Evolutionary conservation across 2,329 filamentous ascomycete species (phyloP).

Genomic region (Aureobasidium uvarum): DNA sequence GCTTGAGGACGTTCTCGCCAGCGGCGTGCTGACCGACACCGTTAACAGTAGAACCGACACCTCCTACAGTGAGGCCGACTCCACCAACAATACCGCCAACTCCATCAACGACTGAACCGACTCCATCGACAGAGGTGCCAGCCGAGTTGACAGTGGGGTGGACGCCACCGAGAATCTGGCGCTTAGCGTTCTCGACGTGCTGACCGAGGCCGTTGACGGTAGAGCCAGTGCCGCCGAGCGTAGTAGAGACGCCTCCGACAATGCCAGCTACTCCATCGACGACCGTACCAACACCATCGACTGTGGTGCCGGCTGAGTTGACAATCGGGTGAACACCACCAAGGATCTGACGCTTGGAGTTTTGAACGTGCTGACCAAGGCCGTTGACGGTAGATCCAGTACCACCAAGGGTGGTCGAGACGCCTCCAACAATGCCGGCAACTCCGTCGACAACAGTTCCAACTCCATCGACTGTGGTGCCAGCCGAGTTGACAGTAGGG

Average conservation of each 20-base stretch:
- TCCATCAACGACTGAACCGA: neutral
- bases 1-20: conserved; percentile 8
- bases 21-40: neutral
- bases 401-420: neutral
- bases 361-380: neutral
- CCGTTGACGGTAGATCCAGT: neutral
- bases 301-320: neutral
- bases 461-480: neutral
- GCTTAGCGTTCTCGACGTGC: conserved; percentile 4
- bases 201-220: neutral
- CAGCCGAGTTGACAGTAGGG: neutral
- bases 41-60: conserved; percentile 5
- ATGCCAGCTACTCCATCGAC: conserved; percentile 2
- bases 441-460: conserved; percentile 6
- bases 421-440: conserved; percentile 1
- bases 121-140: neutral
- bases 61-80: neutral
- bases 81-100: conserved; percentile 1
- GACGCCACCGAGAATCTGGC: neutral
- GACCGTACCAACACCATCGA: neutral
- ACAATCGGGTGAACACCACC: neutral
- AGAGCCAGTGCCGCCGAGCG: neutral
- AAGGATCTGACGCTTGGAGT: neutral
- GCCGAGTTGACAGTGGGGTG: neutral
- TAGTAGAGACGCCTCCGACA: neutral